Conservation (phyloP, 2,329 filamentous ascomycete species). For the Nigrograna mackinnonii region DNA sequence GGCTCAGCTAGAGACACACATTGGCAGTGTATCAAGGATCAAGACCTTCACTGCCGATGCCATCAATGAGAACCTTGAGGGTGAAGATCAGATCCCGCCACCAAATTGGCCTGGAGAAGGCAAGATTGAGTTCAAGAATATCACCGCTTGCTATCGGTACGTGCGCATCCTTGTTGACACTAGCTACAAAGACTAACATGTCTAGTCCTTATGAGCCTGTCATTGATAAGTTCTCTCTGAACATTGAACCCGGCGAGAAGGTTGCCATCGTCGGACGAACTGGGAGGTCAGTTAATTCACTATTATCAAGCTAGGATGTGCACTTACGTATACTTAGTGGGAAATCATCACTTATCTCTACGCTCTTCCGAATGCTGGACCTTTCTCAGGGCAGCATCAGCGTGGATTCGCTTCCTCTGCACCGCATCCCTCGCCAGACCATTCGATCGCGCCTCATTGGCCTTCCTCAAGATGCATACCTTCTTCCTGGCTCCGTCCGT, state of each 20-base stretch:
- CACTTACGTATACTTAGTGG: constrained; percentile 44
- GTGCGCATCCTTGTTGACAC: constrained; percentile 5
- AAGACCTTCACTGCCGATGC: constrained; percentile 55
- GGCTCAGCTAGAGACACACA: constrained; percentile 61
- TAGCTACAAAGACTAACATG: constrained; percentile 4
- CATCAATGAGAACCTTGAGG: constrained; percentile 56
- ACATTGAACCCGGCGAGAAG: constrained; percentile 52
- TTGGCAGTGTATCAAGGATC: constrained; percentile 60
- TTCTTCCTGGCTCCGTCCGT: constrained; percentile 53
- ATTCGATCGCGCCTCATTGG: constrained; percentile 52
- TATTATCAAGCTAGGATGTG: constrained; percentile 31
- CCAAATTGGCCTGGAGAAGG: constrained; percentile 49
- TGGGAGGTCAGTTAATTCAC: constrained; percentile 43
- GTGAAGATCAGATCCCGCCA: constrained; percentile 46
- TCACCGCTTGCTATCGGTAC: constrained; percentile 51
- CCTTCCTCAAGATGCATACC: constrained; percentile 57
- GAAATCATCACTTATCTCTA: constrained; percentile 54
- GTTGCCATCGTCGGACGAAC: constrained; percentile 59
- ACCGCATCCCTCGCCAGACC: constrained; percentile 45
- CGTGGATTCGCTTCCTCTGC: constrained; percentile 54
- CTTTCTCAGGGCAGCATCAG: constrained; percentile 46
- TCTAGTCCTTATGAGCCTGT: constrained; percentile 36
- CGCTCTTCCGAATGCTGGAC: constrained; percentile 55
- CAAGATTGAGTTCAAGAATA: constrained; percentile 46
- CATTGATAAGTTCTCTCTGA: constrained; percentile 51